phyloP scores from a whole-genome alignment of 2,329 filamentous ascomycete genomes.

The Cytospora schulzeri region DNA sequence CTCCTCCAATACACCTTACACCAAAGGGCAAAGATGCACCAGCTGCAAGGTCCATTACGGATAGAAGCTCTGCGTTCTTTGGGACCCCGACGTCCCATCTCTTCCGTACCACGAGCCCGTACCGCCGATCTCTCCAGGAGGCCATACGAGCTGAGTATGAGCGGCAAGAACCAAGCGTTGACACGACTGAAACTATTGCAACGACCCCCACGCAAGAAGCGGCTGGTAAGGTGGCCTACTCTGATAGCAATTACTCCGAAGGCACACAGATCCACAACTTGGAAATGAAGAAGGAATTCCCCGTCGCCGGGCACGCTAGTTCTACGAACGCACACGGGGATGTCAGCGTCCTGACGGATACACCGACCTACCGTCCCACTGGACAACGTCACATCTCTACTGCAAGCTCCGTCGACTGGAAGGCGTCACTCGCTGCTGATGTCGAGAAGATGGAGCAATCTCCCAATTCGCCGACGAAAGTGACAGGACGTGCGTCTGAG shows the following conservation, averaged over 20 bases:
- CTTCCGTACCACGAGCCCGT: conserved; percentile 59
- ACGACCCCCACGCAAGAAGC: conserved; percentile 34
- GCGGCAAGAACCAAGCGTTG: not conserved
- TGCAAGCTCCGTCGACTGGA: conserved; percentile 51
- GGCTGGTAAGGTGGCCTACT: conserved; percentile 42
- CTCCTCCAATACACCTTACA: conserved; percentile 12
- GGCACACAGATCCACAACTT: conserved; percentile 31
- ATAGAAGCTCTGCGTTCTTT: conserved; percentile 53
- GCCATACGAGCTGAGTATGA: conserved; percentile 44
- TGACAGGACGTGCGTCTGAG: conserved; percentile 34
- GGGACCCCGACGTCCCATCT: conserved; percentile 54
- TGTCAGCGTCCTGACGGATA: conserved; percentile 33
- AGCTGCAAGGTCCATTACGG: conserved; percentile 10
- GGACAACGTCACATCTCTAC: conserved; percentile 43
- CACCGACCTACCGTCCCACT: conserved; percentile 35
- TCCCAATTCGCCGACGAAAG: conserved; percentile 24
- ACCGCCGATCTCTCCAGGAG: conserved; percentile 52
- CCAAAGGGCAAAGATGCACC: not conserved
- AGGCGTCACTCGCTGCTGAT: conserved; percentile 42
- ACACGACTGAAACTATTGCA: conserved; percentile 11
- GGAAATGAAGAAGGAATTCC: conserved; percentile 16
- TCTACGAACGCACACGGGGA: conserved; percentile 27
- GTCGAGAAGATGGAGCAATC: conserved; percentile 39
- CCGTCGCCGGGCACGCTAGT: not conserved
- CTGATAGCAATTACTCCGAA: conserved; percentile 54